Conservation (phyloP, 305 asterid species). For the Fraxinus sp. region DNA sequence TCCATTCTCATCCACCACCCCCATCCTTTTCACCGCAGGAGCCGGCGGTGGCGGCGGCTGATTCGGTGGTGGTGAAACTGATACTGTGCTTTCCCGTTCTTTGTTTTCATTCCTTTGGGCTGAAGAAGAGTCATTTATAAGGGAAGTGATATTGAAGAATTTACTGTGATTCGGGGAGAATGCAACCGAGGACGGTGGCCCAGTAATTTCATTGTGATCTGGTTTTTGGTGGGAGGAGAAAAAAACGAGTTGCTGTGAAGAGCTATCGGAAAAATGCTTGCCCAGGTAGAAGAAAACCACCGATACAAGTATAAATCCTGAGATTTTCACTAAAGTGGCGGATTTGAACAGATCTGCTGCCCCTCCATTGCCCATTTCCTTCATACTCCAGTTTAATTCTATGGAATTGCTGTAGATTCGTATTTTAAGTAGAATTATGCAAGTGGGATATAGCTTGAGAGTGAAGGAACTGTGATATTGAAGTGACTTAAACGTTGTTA, state of each 20-base stretch:
- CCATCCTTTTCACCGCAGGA: conserved; percentile 67
- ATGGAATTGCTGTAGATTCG: background rate
- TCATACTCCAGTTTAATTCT: conserved; percentile 40
- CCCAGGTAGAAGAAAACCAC: conserved; percentile 74
- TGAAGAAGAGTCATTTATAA: conserved; percentile 41
- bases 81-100: background rate
- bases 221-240: conserved; percentile 60
- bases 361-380: conserved; percentile 43
- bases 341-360: conserved; percentile 60
- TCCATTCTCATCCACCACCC: conserved; percentile 85
- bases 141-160: conserved; percentile 44
- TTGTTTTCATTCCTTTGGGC: background rate
- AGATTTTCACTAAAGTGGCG: conserved; percentile 47
- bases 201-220: conserved; percentile 12
- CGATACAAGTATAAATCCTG: conserved; percentile 52
- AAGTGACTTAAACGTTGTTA: conserved; percentile 21
- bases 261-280: conserved; percentile 62
- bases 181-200: conserved; percentile 29
- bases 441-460: conserved; percentile 7
- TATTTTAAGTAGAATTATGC: background rate
- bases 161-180: conserved; percentile 60
- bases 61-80: conserved; percentile 43
- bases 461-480: background rate
- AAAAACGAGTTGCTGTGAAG: conserved; percentile 64
- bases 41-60: conserved; percentile 13